A percentile compares a stretch with the other conserved stretches of the same genome.
phyloP scores from a whole-genome alignment of 1,284 basidiomycete species.

The Cryptococcus sp. region DNA sequence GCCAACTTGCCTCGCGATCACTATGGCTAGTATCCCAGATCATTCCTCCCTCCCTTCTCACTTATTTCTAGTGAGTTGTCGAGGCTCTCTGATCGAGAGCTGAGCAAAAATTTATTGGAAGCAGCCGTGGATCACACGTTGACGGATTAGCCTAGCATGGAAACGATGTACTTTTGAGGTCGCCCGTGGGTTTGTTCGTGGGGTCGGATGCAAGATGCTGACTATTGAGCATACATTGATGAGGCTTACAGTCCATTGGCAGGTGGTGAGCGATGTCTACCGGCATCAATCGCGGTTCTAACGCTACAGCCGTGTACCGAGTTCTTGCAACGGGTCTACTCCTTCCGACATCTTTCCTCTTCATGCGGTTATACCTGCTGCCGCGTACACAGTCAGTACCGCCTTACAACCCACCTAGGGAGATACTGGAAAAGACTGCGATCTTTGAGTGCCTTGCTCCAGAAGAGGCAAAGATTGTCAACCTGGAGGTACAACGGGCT shows the following conservation, averaged over 20 bases:
- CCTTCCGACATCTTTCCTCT: conserved; percentile 16
- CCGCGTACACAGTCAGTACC: conserved; percentile 28
- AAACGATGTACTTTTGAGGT: conserved; percentile 18
- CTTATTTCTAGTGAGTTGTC: conserved; percentile 32
- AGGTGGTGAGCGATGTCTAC: conserved; percentile 4
- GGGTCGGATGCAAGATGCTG: too few species aligned
- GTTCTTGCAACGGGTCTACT: conserved; percentile 16
- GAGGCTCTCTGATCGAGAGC: neutral
- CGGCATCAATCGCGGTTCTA: neutral
- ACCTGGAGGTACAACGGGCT: neutral
- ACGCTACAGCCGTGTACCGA: conserved; percentile 16
- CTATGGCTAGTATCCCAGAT: conserved; percentile 25
- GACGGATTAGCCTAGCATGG: conserved; percentile 20
- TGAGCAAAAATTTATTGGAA: too few species aligned
- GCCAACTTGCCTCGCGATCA: too few species aligned
- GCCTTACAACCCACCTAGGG: conserved; percentile 18
- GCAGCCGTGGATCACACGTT: neutral
- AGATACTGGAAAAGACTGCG: conserved; percentile 6
- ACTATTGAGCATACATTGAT: neutral
- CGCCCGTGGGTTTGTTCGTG: conserved; percentile 16
- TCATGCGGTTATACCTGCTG: conserved; percentile 38
- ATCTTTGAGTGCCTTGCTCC: conserved; percentile 34
- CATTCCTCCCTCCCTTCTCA: conserved; percentile 34
- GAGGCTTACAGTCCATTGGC: conserved; percentile 2
- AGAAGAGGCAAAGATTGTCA: conserved; percentile 7